phyloP scores from a whole-genome alignment of 495 filamentous ascomycete genomes.

The Xylaria scruposa region DNA sequence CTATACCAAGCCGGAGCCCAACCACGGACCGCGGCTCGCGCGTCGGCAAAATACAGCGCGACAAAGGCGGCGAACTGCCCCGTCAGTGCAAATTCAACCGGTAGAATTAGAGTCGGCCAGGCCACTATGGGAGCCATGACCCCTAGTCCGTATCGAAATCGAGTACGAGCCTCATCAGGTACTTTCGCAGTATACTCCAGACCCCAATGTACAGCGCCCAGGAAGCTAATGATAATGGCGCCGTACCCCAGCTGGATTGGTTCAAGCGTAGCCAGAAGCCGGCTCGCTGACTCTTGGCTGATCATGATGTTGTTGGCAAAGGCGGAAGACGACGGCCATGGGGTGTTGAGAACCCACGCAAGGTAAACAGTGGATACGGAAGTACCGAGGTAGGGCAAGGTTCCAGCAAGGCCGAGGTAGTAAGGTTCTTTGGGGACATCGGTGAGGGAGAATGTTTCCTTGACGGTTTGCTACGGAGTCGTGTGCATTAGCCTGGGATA shows the following conservation, averaged over 20 bases:
- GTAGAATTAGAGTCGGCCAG: slow-evolving; percentile 91
- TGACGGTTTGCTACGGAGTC: slow-evolving; percentile 70
- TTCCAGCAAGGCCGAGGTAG: slow-evolving; percentile 83
- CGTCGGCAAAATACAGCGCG: slow-evolving; percentile 87
- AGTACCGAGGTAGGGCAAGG: slow-evolving; percentile 88
- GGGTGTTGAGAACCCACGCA: slow-evolving; percentile 78
- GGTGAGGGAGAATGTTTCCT: slow-evolving; percentile 82
- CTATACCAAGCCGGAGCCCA: slow-evolving; percentile 94
- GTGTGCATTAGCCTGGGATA: slow-evolving; percentile 9
- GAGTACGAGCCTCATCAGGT: slow-evolving; percentile 41
- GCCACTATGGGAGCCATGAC: slow-evolving; percentile 83
- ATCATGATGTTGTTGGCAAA: slow-evolving; percentile 61
- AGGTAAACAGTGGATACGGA: slow-evolving; percentile 87
- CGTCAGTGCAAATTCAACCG: slow-evolving; percentile 87
- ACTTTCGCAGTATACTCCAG: slow-evolving; percentile 67
- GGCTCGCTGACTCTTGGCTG: slow-evolving; percentile 71
- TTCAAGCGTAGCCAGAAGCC: slow-evolving; percentile 80
- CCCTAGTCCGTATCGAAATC: slow-evolving; percentile 79
- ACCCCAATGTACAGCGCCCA: slow-evolving; percentile 95
- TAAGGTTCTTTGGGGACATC: slow-evolving; percentile 83
- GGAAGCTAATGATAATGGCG: slow-evolving; percentile 92
- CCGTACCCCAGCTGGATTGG: slow-evolving; percentile 94
- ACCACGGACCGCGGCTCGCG: slow-evolving; percentile 73
- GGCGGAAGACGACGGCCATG: slow-evolving; percentile 65
- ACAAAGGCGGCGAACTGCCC: slow-evolving; percentile 89